Base-by-base conservation (phyloP, 306 rosid species). In the Acacia confusa region DNA sequence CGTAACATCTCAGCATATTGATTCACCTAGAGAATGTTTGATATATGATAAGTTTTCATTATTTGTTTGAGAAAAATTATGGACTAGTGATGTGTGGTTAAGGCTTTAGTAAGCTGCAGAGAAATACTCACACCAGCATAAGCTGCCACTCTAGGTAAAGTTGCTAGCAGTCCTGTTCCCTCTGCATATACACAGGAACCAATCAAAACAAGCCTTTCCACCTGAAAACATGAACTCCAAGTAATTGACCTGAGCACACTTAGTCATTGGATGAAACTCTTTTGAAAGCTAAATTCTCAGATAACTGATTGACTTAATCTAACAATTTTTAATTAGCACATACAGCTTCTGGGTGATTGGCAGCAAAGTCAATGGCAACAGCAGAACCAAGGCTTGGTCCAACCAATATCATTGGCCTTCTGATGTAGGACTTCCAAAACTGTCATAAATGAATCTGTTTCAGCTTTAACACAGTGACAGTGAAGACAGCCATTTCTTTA, bases 381-480 rank as follows among this genome's bases (percentile, higher is more conserved):
- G 97, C 97, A 82, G 97, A 90, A 69, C 97, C 97, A 61, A 93
- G 97, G 91, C 97, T 91, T 75, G 97, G 94, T 80, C 97, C 97
- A 64, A 93, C 92, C 81, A 93, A 75, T 82, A 91, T 83, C 93
- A 93, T 91, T n/a, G 90, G 83, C 85, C 63, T 93, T 80, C 81
- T 82, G 48, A 93, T 90, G 86, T 87, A 80, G 50, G 91, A 90
- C 75, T 87, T 85, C 97, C 97, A 93, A 82, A 93, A 88, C 97
- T 93, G 89, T 44, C 75, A 83, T 64, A 81, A n/a, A 82, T 5
- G 74, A 67, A 63, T 25, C 72, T 48, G 70, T 74, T 47, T 71
- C 72, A 76, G 48, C 19, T 25, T 47, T 36, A 76, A 71, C 9
- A 57, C 71, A 76, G 13, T 19, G 40, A 28, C 70, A 20, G 30